phyloP scores from a whole-genome alignment of 78 protist genomes.

The Protostelium mycophagum region DNA sequence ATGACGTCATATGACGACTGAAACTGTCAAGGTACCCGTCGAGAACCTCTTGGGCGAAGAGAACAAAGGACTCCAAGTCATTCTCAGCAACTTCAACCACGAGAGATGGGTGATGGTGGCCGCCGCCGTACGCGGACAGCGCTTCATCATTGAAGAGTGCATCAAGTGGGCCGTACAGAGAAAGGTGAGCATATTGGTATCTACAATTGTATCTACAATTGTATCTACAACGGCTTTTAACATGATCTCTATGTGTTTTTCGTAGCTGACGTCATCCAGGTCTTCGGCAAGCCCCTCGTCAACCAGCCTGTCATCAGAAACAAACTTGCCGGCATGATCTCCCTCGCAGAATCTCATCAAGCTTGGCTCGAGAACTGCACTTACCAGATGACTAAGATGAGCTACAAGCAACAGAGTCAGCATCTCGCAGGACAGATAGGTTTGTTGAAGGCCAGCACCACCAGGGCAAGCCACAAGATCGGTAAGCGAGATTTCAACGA shows the following conservation, averaged over 20 bases:
- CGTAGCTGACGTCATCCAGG: too few species aligned
- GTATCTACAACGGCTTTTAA: too few species aligned
- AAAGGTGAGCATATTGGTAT: neutral
- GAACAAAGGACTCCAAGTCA: constrained; percentile 2
- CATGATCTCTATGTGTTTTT: too few species aligned
- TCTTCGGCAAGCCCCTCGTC: constrained; percentile 28
- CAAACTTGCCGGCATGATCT: constrained; percentile 52
- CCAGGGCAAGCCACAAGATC: constrained; percentile 26
- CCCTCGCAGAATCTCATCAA: constrained; percentile 17
- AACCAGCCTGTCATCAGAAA: constrained; percentile 40
- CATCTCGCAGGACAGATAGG: constrained; percentile 38
- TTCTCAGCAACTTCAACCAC: constrained; percentile 31
- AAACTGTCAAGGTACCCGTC: constrained; percentile 2
- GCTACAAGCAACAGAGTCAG: neutral
- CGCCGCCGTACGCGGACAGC: constrained; percentile 9
- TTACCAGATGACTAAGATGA: constrained; percentile 21
- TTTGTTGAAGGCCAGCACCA: constrained; percentile 50
- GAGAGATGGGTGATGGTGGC: constrained; percentile 40
- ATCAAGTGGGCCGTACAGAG: constrained; percentile 9
- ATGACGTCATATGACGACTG: neutral
- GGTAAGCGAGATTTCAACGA: too few species aligned
- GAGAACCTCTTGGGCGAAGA: constrained; percentile 4
- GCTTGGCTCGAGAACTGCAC: constrained; percentile 49
- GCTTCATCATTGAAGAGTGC: constrained; percentile 13
- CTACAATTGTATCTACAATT: neutral